Evolutionary conservation across 1,139 yeast species (phyloP).

Genomic region (Chernovozyma sophiae-reginae): DNA sequence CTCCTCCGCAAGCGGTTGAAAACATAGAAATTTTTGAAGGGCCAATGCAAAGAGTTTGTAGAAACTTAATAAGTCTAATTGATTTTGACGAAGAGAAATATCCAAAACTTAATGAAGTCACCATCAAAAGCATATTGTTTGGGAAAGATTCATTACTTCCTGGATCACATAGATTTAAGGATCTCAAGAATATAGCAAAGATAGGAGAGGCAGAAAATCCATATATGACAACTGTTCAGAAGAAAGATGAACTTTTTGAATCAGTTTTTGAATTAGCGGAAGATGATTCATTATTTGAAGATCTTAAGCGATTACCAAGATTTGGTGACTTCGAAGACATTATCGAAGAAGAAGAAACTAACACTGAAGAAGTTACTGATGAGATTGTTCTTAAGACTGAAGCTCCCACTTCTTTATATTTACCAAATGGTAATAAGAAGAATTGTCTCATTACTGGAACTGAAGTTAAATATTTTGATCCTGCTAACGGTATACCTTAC

Average conservation of each 20-base stretch:
- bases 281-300: constrained; percentile 43
- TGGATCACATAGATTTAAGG: constrained; percentile 49
- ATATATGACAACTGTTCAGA: constrained; percentile 33
- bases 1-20: background rate
- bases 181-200: constrained; percentile 50
- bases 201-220: constrained; percentile 45
- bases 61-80: constrained; percentile 45
- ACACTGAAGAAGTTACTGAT: constrained; percentile 37
- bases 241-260: constrained; percentile 32
- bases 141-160: constrained; percentile 58
- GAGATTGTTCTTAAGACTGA: constrained; percentile 53
- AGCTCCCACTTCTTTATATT: constrained; percentile 70
- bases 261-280: constrained; percentile 33
- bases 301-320: constrained; percentile 54
- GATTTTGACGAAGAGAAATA: constrained; percentile 32
- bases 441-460: constrained; percentile 75
- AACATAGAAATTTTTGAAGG: constrained; percentile 48
- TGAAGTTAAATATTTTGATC: constrained; percentile 83
- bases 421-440: constrained; percentile 68
- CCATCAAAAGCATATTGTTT: constrained; percentile 46
- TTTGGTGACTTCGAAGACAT: constrained; percentile 59
- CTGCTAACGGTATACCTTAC: constrained; percentile 81
- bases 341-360: constrained; percentile 38
- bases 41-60: constrained; percentile 56
- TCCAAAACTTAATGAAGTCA: constrained; percentile 15